A percentile compares a stretch with the other conserved stretches of the same genome.
Evolutionary conservation across 2,329 filamentous ascomycete genomes (phyloP).

Genomic region (Xylaria hypoxylon): DNA sequence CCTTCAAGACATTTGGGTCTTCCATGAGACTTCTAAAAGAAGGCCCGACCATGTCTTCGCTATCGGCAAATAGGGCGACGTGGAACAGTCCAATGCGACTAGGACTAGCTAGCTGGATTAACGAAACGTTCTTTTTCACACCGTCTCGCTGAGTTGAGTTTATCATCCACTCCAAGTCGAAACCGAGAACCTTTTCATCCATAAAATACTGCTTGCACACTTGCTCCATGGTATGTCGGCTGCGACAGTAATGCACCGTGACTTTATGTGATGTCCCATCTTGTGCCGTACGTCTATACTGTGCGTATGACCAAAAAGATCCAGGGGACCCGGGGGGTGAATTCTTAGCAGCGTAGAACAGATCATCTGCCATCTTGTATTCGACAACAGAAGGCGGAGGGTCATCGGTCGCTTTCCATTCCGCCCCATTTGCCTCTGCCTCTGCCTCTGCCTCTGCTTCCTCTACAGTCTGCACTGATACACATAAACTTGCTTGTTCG

Average conservation of each 20-base stretch:
- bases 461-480: background rate
- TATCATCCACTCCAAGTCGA: slow-evolving; percentile 87
- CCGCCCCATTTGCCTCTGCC: background rate
- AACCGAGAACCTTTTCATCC: slow-evolving; percentile 78
- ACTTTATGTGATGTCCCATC: slow-evolving; percentile 63
- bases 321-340: slow-evolving; percentile 57
- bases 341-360: slow-evolving; percentile 62
- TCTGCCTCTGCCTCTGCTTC: background rate
- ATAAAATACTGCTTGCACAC: slow-evolving; percentile 74
- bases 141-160: slow-evolving; percentile 60
- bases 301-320: slow-evolving; percentile 75
- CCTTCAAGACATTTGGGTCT: slow-evolving; percentile 75
- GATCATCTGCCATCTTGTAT: slow-evolving; percentile 60
- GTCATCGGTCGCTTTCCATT: slow-evolving; percentile 39
- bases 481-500: background rate
- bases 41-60: slow-evolving; percentile 73
- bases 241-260: slow-evolving; percentile 82
- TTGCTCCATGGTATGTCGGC: slow-evolving; percentile 72
- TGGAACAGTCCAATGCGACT: slow-evolving; percentile 86
- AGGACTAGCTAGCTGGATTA: slow-evolving; percentile 85
- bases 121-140: slow-evolving; percentile 76
- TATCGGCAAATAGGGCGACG: slow-evolving; percentile 70
- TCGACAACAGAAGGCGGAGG: slow-evolving; percentile 56
- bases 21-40: slow-evolving; percentile 79
- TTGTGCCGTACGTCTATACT: slow-evolving; percentile 69